Conservation (phyloP, 768 basidiomycete species). For the Dioszegia aurantiaca region DNA sequence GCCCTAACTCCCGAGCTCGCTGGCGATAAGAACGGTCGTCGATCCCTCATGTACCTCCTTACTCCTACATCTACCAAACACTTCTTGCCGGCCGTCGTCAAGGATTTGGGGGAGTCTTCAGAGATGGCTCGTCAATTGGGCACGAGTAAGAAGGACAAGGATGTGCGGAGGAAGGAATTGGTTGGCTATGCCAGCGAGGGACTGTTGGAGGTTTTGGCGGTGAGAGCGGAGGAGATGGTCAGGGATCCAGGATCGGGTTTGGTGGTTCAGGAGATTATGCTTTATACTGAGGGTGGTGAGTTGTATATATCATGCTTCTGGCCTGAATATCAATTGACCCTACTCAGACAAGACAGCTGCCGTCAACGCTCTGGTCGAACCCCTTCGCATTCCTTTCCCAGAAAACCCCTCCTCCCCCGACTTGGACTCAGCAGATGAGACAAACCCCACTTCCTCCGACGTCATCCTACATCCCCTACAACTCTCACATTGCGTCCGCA, state of each 20-base stretch:
- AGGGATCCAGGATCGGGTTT: slow-evolving; percentile 77
- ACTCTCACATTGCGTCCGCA: slow-evolving; percentile 72
- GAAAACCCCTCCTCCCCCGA: slow-evolving; percentile 51
- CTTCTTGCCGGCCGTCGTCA: slow-evolving; percentile 78
- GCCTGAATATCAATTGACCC: neutral
- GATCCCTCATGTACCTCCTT: slow-evolving; percentile 76
- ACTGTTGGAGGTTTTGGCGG: slow-evolving; percentile 67
- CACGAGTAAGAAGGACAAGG: slow-evolving; percentile 79
- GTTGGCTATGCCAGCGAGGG: slow-evolving; percentile 69
- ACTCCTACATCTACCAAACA: slow-evolving; percentile 78
- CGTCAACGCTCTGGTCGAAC: slow-evolving; percentile 61
- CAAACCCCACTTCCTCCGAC: slow-evolving; percentile 27
- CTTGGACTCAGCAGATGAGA: slow-evolving; percentile 49
- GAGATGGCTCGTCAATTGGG: slow-evolving; percentile 56
- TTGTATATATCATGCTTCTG: slow-evolving; percentile 16
- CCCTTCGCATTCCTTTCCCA: slow-evolving; percentile 57
- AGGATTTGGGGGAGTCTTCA: slow-evolving; percentile 65
- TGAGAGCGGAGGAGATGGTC: slow-evolving; percentile 63
- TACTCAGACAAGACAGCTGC: slow-evolving; percentile 69
- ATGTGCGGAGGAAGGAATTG: slow-evolving; percentile 67
- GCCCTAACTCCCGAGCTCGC: slow-evolving; percentile 58
- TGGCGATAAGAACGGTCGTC: slow-evolving; percentile 66
- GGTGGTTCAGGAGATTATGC: slow-evolving; percentile 75
- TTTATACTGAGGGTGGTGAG: slow-evolving; percentile 79
- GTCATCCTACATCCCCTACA: slow-evolving; percentile 67